Evolutionary conservation across 1,284 basidiomycete genomes (phyloP).

Genomic region (Boletus putidus): DNA sequence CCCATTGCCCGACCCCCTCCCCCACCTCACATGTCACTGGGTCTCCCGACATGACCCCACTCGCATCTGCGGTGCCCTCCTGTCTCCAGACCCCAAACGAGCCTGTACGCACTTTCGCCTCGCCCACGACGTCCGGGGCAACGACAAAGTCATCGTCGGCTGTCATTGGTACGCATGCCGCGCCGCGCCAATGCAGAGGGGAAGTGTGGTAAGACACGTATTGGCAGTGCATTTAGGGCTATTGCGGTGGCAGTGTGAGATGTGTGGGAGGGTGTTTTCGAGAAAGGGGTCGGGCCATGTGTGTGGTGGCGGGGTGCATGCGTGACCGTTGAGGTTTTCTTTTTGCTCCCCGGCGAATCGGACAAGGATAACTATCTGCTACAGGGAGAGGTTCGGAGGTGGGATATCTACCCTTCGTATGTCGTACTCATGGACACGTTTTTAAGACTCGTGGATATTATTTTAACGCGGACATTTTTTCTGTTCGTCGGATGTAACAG

Average conservation of each 20-base stretch:
- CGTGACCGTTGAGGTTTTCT: neutral
- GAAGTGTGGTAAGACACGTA: constrained; percentile 24
- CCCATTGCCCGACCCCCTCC: neutral
- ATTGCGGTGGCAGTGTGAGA: constrained; percentile 22
- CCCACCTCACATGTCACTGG: constrained; percentile 16
- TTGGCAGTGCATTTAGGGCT: constrained; percentile 24
- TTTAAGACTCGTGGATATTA: neutral
- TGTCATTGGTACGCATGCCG: constrained; percentile 20
- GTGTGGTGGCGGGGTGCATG: neutral
- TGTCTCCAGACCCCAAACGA: constrained; percentile 11
- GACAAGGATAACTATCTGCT: neutral
- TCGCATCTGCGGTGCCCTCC: constrained; percentile 12
- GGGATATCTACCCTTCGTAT: neutral
- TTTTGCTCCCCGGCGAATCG: neutral
- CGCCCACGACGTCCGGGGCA: constrained; percentile 21
- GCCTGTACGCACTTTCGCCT: constrained; percentile 21
- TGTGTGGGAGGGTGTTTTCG: constrained; percentile 20
- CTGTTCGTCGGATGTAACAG: neutral
- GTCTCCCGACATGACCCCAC: neutral
- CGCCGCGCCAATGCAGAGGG: constrained; percentile 25
- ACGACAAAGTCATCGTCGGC: constrained; percentile 14
- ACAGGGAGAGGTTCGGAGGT: neutral
- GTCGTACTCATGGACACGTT: neutral
- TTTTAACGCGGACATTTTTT: neutral
- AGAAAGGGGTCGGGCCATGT: constrained; percentile 19